phyloP scores from a whole-genome alignment of 108 stramenopile species.

The Pseudonitzschia pungens region DNA sequence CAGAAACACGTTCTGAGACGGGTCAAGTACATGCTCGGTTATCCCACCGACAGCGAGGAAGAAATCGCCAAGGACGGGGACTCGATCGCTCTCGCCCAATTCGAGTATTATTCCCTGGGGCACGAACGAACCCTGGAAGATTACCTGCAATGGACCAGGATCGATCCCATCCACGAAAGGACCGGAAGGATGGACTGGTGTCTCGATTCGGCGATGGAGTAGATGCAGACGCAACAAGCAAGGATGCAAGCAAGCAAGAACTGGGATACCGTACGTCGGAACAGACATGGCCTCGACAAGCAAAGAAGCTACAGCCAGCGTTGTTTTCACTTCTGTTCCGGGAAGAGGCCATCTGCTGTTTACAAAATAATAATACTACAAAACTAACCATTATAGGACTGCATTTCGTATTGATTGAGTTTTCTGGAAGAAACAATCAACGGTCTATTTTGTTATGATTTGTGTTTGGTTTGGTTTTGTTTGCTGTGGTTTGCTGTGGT shows the following conservation, averaged over 20 bases:
- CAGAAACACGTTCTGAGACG: conserved; percentile 63
- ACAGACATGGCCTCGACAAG: background rate
- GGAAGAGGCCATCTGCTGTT: background rate
- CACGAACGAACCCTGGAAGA: conserved; percentile 49
- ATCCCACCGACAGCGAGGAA: conserved; percentile 45
- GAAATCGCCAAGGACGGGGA: conserved; percentile 35
- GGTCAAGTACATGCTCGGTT: conserved; percentile 76
- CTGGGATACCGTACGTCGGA: background rate
- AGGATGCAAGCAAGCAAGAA: background rate
- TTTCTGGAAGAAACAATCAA: too few species aligned
- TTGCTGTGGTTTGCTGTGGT: too few species aligned
- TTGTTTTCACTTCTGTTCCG: background rate
- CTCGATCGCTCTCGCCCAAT: conserved; percentile 40
- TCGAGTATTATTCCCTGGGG: conserved; percentile 62
- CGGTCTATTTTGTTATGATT: too few species aligned
- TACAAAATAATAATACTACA: background rate
- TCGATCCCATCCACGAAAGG: conserved; percentile 48
- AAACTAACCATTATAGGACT: too few species aligned
- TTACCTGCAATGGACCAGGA: conserved; percentile 58
- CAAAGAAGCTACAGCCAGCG: background rate
- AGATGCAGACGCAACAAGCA: background rate
- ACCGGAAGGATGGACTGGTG: conserved; percentile 64
- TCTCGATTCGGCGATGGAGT: conserved; percentile 43
- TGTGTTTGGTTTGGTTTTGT: too few species aligned
- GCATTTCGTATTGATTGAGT: too few species aligned